A percentile compares a stretch with the other conserved stretches of the same genome.
These are phyloP conservation scores for Astraeus odoratus DNA, from an alignment of 768 basidiomycete species.

Conservation along the genomic window DNA sequence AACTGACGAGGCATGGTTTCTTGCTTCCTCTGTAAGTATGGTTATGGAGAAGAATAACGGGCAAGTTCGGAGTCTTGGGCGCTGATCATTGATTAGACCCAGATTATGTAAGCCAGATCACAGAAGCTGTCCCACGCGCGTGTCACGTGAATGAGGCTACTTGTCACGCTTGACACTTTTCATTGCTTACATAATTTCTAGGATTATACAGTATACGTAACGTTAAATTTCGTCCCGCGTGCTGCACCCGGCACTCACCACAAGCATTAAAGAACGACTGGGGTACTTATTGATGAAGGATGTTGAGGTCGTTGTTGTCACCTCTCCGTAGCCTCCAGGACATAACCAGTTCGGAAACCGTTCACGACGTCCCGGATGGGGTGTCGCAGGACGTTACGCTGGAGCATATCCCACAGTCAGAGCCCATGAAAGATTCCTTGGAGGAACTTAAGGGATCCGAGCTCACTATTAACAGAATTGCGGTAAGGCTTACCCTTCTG, in stretches of 20 bases:
- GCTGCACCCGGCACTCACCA: too few species aligned
- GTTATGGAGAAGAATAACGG: neutral
- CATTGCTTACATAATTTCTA: too few species aligned
- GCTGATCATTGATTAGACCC: neutral
- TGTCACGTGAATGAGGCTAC: too few species aligned
- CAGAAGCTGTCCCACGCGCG: neutral
- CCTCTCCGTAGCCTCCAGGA: conserved; percentile 55
- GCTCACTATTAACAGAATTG: conserved; percentile 37
- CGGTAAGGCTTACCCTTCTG: conserved; percentile 37
- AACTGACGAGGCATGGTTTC: conserved; percentile 68
- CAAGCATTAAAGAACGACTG: too few species aligned
- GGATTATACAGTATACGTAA: too few species aligned
- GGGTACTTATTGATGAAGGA: conserved; percentile 16
- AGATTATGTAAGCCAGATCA: neutral
- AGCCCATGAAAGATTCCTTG: conserved; percentile 62
- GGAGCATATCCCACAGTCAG: conserved; percentile 3
- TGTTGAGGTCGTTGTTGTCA: conserved; percentile 55
- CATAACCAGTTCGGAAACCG: conserved; percentile 24
- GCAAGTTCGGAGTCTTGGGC: neutral
- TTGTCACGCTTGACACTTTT: too few species aligned
- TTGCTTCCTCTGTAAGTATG: neutral
- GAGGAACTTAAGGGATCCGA: conserved; percentile 62
- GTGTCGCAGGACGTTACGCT: neutral
- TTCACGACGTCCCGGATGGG: conserved; percentile 16
- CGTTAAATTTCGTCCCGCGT: too few species aligned